Conservation (phyloP, 2,329 filamentous ascomycete species). For the Diaporthe longicolla region DNA sequence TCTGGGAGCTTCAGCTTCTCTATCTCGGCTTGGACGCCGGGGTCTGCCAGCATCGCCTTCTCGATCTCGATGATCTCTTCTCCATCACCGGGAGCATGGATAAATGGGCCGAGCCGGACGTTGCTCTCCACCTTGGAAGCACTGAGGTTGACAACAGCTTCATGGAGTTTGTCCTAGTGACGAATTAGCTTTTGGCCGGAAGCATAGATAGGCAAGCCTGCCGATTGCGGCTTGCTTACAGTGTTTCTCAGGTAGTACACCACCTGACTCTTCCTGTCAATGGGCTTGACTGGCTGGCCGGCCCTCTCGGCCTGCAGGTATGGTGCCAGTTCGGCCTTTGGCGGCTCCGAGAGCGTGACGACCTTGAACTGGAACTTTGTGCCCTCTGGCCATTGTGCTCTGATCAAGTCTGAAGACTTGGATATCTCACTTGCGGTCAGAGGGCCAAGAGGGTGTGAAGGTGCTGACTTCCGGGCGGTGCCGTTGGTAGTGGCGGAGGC, state of each 20-base stretch:
- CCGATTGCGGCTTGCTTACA: constrained; percentile 54
- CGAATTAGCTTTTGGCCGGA: not conserved
- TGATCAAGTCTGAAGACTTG: constrained; percentile 63
- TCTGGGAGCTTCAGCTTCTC: constrained; percentile 73
- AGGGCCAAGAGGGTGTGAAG: constrained; percentile 70
- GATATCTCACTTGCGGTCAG: constrained; percentile 71
- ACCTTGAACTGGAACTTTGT: constrained; percentile 73
- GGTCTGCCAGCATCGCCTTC: constrained; percentile 66
- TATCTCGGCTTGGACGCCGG: constrained; percentile 70
- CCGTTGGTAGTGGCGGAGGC: not conserved
- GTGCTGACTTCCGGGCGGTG: constrained; percentile 29
- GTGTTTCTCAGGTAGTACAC: constrained; percentile 73
- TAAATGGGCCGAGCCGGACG: constrained; percentile 69
- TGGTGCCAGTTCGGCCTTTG: constrained; percentile 65
- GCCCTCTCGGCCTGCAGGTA: constrained; percentile 65
- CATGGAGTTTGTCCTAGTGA: constrained; percentile 71
- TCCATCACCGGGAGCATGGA: constrained; percentile 71
- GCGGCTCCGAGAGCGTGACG: constrained; percentile 71
- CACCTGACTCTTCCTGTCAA: constrained; percentile 67
- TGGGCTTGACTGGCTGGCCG: constrained; percentile 54
- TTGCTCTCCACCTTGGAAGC: constrained; percentile 67
- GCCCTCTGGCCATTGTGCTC: constrained; percentile 66
- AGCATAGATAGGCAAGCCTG: not conserved
- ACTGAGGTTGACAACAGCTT: constrained; percentile 68
- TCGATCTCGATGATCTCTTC: constrained; percentile 73